These are phyloP conservation scores for Prunus mongolica DNA, from an alignment of 306 rosid species.

Conservation along the genomic window DNA sequence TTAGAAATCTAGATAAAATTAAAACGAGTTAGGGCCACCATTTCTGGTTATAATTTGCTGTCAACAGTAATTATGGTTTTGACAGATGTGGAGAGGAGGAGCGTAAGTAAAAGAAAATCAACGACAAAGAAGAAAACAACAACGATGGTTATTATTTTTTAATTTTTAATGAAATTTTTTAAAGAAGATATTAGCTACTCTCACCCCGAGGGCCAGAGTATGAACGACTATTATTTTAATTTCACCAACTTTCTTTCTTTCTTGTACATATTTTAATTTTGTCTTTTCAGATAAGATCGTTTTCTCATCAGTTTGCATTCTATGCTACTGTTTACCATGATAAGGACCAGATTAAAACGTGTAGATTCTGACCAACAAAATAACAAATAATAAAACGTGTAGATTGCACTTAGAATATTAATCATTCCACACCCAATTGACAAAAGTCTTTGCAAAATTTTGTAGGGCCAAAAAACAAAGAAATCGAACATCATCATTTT, in stretches of 20 bases:
- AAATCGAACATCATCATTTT: not conserved
- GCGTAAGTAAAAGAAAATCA: not conserved
- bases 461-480: not conserved
- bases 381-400: too few species aligned
- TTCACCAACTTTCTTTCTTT: not conserved
- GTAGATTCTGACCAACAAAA: not conserved
- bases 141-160: not conserved
- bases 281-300: not conserved
- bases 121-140: not conserved
- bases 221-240: not conserved
- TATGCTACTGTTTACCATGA: not conserved
- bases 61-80: not conserved
- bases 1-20: too few species aligned
- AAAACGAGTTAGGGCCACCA: too few species aligned
- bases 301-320: not conserved
- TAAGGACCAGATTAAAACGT: not conserved
- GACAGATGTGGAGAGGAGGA: not conserved
- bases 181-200: rapidly evolving
- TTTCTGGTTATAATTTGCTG: too few species aligned
- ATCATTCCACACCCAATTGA: too few species aligned
- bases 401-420: too few species aligned
- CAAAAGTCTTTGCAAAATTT: too few species aligned
- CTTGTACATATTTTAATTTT: not conserved
- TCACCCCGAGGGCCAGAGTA: rapidly evolving
- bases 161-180: too few species aligned